These are phyloP conservation scores for Dryadomyces quercivorus DNA, from an alignment of 2,329 filamentous ascomycete species.

Conservation along the genomic window DNA sequence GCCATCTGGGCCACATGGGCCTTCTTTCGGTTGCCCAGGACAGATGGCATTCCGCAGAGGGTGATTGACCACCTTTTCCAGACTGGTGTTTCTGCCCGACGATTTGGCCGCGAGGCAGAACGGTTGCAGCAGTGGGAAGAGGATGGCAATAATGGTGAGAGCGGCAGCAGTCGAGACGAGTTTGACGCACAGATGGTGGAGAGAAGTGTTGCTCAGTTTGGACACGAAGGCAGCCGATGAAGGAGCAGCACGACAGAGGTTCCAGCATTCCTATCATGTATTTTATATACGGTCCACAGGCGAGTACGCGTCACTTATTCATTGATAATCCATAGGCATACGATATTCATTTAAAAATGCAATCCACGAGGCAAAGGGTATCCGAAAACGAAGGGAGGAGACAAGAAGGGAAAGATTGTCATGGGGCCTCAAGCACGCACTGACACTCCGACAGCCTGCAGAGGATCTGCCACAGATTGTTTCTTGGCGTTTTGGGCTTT, in stretches of 20 bases:
- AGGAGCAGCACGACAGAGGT: background rate
- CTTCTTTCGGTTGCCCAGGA: conserved; percentile 10
- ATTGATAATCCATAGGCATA: too few relatives aligned
- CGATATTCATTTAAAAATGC: too few relatives aligned
- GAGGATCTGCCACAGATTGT: too few relatives aligned
- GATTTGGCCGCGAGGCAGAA: conserved; percentile 5
- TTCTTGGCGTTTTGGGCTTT: background rate
- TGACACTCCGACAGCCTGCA: too few relatives aligned
- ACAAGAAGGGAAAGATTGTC: background rate
- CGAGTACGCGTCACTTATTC: background rate
- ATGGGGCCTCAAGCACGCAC: too few relatives aligned
- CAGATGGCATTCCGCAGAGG: conserved; percentile 10
- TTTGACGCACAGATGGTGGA: background rate
- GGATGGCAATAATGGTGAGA: background rate
- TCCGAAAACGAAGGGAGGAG: background rate
- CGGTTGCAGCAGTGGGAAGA: background rate
- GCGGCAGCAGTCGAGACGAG: background rate
- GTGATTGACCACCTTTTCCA: conserved; percentile 12
- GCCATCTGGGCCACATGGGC: conserved; percentile 10
- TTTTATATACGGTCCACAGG: background rate
- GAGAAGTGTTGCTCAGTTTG: background rate
- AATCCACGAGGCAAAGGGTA: background rate
- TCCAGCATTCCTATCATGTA: background rate
- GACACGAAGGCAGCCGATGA: background rate
- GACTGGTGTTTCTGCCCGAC: conserved; percentile 3